A percentile compares a stretch with the other conserved stretches of the same genome.
Evolutionary conservation across 2,329 filamentous ascomycete species (phyloP).

Genomic region (Alternaria brassicae): DNA sequence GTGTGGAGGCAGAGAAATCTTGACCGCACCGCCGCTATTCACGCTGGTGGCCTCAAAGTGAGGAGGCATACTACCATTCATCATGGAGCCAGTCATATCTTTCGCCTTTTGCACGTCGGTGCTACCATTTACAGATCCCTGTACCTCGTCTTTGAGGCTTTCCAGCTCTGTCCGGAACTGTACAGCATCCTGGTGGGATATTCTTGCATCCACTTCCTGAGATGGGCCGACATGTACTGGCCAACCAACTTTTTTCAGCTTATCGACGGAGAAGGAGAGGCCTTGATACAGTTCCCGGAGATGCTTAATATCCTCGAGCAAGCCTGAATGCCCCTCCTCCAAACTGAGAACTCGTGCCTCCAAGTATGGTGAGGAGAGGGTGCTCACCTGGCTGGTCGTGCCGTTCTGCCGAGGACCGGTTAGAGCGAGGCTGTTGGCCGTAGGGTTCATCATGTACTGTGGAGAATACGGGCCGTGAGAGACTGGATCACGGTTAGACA

Average conservation of each 20-base stretch:
- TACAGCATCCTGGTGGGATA: conserved; percentile 22
- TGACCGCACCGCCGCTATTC: conserved; percentile 6
- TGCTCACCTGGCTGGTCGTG: conserved; percentile 24
- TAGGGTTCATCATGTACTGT: conserved; percentile 16
- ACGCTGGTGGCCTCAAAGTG: conserved; percentile 10
- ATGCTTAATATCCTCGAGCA: conserved; percentile 24
- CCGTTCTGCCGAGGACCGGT: conserved; percentile 4
- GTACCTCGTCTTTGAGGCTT: conserved; percentile 18
- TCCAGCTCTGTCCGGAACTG: conserved; percentile 27
- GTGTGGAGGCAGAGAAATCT: conserved; percentile 29
- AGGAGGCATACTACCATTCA: conserved; percentile 11
- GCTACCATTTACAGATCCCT: conserved; percentile 9
- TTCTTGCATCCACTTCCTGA: conserved; percentile 10
- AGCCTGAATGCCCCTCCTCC: conserved; percentile 20
- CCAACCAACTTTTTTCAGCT: conserved; percentile 28
- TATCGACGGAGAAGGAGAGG: conserved; percentile 31
- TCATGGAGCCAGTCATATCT: conserved; percentile 9
- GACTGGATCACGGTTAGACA: conserved; percentile 11
- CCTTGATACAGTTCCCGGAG: conserved; percentile 25
- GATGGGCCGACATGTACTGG: conserved; percentile 26
- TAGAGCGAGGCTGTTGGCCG: conserved; percentile 21
- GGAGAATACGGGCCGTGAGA: not conserved
- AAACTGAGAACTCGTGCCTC: conserved; percentile 28
- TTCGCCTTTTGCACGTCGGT: conserved; percentile 21
- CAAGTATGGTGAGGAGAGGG: conserved; percentile 20